Evolutionary conservation across 1,139 yeast species (phyloP).

Genomic region (Maudiozyma humilis): DNA sequence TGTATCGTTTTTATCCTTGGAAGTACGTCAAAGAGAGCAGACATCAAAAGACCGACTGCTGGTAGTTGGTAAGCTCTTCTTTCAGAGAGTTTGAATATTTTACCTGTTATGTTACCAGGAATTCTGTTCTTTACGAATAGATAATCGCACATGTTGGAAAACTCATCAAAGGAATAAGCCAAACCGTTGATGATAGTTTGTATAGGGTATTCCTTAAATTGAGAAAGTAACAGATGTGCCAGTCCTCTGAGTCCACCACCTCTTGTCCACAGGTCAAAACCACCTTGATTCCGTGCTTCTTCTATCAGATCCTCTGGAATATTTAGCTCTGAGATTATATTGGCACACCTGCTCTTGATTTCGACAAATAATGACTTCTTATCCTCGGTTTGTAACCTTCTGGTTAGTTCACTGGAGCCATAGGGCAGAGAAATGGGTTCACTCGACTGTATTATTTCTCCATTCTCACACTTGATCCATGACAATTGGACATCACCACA

Average conservation of each 20-base stretch:
- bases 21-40: conserved; percentile 49
- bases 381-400: conserved; percentile 43
- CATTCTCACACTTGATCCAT: conserved; percentile 51
- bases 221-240: conserved; percentile 49
- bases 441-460: conserved; percentile 45
- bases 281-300: conserved; percentile 45
- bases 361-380: conserved; percentile 39
- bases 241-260: conserved; percentile 64
- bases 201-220: conserved; percentile 44
- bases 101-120: conserved; percentile 32
- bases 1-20: conserved; percentile 53
- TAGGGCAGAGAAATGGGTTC: conserved; percentile 55
- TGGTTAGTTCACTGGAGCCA: conserved; percentile 57
- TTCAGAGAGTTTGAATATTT: conserved; percentile 51
- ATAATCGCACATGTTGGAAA: conserved; percentile 41
- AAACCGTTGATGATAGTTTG: conserved; percentile 59
- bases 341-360: conserved; percentile 38
- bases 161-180: conserved; percentile 45
- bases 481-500: conserved; percentile 59
- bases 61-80: conserved; percentile 55
- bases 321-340: conserved; percentile 41
- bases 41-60: conserved; percentile 51
- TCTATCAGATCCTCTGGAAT: conserved; percentile 38
- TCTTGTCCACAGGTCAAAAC: conserved; percentile 51
- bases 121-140: conserved; percentile 38